A percentile compares a stretch with the other conserved stretches of the same genome.
Conservation (phyloP, 2,329 filamentous ascomycete genomes). For the Neonectria coccinea region DNA sequence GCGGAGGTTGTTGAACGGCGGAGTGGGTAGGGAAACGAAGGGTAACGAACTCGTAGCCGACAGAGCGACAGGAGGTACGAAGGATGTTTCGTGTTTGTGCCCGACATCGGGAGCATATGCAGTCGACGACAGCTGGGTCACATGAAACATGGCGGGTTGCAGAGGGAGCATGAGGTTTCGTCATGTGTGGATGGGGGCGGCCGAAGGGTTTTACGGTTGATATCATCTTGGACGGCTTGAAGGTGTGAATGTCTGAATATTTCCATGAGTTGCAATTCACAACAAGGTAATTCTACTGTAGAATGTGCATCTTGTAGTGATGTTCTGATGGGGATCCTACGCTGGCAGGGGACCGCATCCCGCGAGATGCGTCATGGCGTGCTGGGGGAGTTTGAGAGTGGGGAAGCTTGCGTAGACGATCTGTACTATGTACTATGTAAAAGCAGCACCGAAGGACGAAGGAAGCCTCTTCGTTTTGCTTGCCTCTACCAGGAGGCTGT, state of each 20-base stretch:
- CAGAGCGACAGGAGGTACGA: background rate
- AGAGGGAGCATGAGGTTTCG: constrained; percentile 12
- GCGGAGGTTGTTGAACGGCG: constrained; percentile 11
- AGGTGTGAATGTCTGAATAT: background rate
- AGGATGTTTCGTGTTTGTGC: background rate
- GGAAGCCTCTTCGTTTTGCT: background rate
- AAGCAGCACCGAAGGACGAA: constrained; percentile 3
- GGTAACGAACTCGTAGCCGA: background rate
- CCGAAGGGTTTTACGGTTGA: constrained; percentile 1
- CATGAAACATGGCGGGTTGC: constrained; percentile 25
- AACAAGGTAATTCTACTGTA: background rate
- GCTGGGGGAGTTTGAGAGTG: constrained; percentile 10
- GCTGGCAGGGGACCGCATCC: constrained; percentile 23
- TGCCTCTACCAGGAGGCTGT: background rate
- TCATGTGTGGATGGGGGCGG: constrained; percentile 18
- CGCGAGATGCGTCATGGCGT: constrained; percentile 24
- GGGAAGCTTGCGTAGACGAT: constrained; percentile 21
- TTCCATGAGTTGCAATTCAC: background rate
- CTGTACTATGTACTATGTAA: too few species aligned
- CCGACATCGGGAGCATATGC: background rate
- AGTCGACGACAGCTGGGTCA: background rate
- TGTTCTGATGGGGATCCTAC: constrained; percentile 3
- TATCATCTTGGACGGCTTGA: background rate
- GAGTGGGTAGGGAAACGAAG: constrained; percentile 15
- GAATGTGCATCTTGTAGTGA: background rate